Percentiles rank a stretch among this genome's conserved stretches.
Evolutionary conservation across 495 filamentous ascomycete species (phyloP).

Genomic region (Cudoniella acicularis): DNA sequence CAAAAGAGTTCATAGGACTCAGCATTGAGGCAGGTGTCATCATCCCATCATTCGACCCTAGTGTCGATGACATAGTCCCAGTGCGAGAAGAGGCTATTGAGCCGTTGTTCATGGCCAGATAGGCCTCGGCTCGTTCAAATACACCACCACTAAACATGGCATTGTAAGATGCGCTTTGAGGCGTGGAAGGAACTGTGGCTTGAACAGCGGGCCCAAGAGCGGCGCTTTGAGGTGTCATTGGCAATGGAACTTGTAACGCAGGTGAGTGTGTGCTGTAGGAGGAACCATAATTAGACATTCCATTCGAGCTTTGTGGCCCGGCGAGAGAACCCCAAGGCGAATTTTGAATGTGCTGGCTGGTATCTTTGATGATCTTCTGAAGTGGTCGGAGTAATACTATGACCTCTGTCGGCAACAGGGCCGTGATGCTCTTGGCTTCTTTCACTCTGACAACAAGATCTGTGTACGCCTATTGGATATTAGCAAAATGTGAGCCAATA

Average conservation of each 20-base stretch:
- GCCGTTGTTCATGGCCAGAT: conserved; percentile 50
- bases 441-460: conserved; percentile 69
- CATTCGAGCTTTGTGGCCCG: conserved; percentile 13
- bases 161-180: conserved; percentile 60
- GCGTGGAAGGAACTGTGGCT: conserved; percentile 80
- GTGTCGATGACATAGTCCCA: conserved; percentile 26
- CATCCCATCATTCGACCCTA: conserved; percentile 21
- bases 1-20: conserved; percentile 20
- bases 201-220: conserved; percentile 85
- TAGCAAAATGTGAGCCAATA: not conserved
- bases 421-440: conserved; percentile 56
- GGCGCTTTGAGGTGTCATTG: conserved; percentile 72
- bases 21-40: conserved; percentile 19
- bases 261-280: conserved; percentile 22
- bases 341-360: conserved; percentile 64
- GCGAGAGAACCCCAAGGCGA: conserved; percentile 65
- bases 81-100: conserved; percentile 18
- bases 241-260: conserved; percentile 35
- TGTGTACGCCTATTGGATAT: conserved; percentile 56
- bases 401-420: conserved; percentile 63
- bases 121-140: conserved; percentile 69
- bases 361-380: conserved; percentile 72
- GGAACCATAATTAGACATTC: conserved; percentile 14
- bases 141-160: conserved; percentile 66
- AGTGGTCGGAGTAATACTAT: conserved; percentile 69